Evolutionary conservation across 495 filamentous ascomycete genomes (phyloP), one percentile per base, ranked within the genome.

Genomic region (Talaromyces nanjingensis): DNA sequence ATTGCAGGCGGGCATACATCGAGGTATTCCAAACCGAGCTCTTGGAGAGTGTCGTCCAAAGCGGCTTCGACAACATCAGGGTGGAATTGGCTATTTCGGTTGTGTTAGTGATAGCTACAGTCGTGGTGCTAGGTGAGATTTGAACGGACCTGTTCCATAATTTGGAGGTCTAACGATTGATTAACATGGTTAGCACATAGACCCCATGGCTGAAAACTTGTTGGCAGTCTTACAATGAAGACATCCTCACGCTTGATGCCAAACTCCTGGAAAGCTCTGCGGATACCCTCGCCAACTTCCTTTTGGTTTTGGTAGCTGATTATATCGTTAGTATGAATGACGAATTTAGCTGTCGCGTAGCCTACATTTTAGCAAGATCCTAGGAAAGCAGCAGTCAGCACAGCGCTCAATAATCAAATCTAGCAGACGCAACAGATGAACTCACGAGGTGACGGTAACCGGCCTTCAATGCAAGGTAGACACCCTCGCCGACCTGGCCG

Each of bases 401-500:
- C 11, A 53, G 9, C 2, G 24, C 34, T 9, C 39, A 24, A 34
- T 24, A 69, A 27, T 0, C n/a, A 22, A 29, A 27, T 54, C n/a
- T 12, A 73, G 29, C 70, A n/a, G 73, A 74, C 3, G 70, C 71
- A 55, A 74, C 69, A 37, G 29, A 76, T 73, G 66, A 33, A 71
- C 76, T 52, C 69, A 78, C 76, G 74, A 84, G 69, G 66, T 84
- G 81, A 67, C 81, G 80, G 71, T 84, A 85, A 64, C 83, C 83
- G 20, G 74, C 73, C 71, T 79, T 82, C 66, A 85, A 67, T 55
- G 83, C 83, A 65, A 76, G 67, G 61, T 82, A 80, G 63, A 85
- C 83, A 53, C 81, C 80, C 65, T 80, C 71, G 39, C 78, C 79
- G 62, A 85, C 82, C 71, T 84, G 74, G 57, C 80, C 79, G 55